phyloP scores from a whole-genome alignment of 257 asterid genomes.

The Solanum virginianum region DNA sequence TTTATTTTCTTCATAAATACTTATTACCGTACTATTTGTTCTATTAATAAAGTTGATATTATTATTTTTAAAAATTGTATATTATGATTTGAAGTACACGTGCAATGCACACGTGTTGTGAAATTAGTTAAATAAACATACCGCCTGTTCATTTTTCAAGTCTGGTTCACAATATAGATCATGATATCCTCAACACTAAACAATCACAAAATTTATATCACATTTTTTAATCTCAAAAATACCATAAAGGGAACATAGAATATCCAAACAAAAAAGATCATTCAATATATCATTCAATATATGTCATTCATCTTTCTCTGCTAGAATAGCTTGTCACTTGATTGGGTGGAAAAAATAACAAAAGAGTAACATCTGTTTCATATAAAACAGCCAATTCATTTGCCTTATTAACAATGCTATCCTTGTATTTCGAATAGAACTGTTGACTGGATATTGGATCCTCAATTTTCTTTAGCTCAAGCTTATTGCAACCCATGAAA shows the following conservation, averaged over 20 bases:
- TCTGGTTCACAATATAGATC: constrained; percentile 41
- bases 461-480: constrained; percentile 32
- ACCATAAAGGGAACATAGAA: not conserved
- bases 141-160: constrained; percentile 27
- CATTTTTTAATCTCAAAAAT: not conserved
- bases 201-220: not conserved
- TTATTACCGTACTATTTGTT: no score
- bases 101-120: no score
- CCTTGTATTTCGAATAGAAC: constrained; percentile 44
- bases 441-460: constrained; percentile 37
- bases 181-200: constrained; percentile 53
- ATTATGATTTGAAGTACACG: no score
- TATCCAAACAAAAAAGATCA: not conserved
- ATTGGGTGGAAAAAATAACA: constrained; percentile 57
- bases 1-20: no score
- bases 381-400: constrained; percentile 49
- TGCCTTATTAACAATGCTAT: constrained; percentile 58
- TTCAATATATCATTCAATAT: not conserved
- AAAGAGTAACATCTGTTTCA: constrained; percentile 50
- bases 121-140: no score
- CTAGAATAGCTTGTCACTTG: constrained; percentile 42
- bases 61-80: no score
- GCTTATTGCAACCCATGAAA: constrained; percentile 52
- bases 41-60: no score
- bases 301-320: constrained; percentile 30